Evolutionary conservation across 495 filamentous ascomycete genomes (phyloP).

Genomic region (Lentithecium fluviatile): DNA sequence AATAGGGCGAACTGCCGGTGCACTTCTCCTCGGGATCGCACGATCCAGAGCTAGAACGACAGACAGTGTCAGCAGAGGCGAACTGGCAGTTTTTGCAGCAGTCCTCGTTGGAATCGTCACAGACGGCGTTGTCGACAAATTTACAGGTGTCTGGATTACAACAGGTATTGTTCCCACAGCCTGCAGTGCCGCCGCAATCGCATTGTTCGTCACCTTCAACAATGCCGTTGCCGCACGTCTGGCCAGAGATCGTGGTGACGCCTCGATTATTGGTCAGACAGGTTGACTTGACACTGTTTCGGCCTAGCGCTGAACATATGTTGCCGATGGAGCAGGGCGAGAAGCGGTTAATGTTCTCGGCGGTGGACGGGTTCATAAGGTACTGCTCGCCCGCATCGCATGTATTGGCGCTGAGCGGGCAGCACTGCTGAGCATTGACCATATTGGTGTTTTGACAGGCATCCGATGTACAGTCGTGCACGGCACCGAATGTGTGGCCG

Average conservation of each 20-base stretch:
- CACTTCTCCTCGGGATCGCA: constrained; percentile 88
- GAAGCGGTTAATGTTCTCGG: constrained; percentile 67
- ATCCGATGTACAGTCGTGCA: constrained; percentile 77
- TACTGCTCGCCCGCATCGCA: constrained; percentile 77
- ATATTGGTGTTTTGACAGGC: constrained; percentile 64
- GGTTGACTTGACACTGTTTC: constrained; percentile 69
- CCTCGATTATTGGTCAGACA: constrained; percentile 83
- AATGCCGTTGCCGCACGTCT: constrained; percentile 93
- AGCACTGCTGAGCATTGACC: constrained; percentile 75
- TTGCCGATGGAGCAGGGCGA: constrained; percentile 89
- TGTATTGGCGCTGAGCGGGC: constrained; percentile 64
- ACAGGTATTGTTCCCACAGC: constrained; percentile 73
- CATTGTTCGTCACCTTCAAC: constrained; percentile 93
- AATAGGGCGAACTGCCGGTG: constrained; percentile 67
- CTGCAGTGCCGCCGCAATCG: constrained; percentile 78
- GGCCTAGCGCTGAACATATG: constrained; percentile 85
- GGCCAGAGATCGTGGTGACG: constrained; percentile 80
- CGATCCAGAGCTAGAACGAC: constrained; percentile 69
- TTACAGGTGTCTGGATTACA: constrained; percentile 88
- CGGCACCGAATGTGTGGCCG: constrained; percentile 93
- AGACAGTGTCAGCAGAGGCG: constrained; percentile 63
- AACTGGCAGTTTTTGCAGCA: constrained; percentile 83
- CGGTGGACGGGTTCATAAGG: constrained; percentile 95
- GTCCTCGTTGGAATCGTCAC: constrained; percentile 87
- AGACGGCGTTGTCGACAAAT: constrained; percentile 72